phyloP scores from a whole-genome alignment of 257 asterid species.

The Coffea eugenioides region DNA sequence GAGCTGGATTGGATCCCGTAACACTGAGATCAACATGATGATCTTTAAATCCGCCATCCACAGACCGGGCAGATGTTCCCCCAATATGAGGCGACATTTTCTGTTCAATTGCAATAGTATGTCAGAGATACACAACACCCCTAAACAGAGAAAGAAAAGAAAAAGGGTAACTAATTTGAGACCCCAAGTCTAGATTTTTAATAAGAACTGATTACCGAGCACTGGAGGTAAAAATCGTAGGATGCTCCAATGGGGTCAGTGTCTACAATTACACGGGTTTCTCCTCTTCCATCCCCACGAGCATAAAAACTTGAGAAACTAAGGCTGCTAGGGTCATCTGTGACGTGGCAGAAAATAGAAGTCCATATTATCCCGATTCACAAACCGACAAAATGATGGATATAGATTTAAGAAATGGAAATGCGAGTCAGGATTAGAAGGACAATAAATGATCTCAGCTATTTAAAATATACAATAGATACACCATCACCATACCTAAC shows the following conservation, averaged over 20 bases:
- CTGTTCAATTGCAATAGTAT: slow-evolving; percentile 31
- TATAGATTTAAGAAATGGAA: neutral
- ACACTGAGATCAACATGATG: slow-evolving; percentile 37
- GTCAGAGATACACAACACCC: neutral
- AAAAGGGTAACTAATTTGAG: neutral
- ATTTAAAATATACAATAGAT: neutral
- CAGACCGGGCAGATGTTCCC: slow-evolving; percentile 41
- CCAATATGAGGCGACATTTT: slow-evolving; percentile 37
- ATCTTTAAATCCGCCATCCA: slow-evolving; percentile 38
- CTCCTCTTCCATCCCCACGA: slow-evolving; percentile 41
- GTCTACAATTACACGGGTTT: slow-evolving; percentile 36
- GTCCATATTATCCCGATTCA: neutral
- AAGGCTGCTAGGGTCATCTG: slow-evolving; percentile 44
- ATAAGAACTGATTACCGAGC: slow-evolving; percentile 33
- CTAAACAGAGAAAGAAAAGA: neutral
- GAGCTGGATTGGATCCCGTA: slow-evolving; percentile 36
- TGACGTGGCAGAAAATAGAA: slow-evolving; percentile 6
- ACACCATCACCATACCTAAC: neutral
- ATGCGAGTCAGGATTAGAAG: neutral
- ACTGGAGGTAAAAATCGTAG: slow-evolving; percentile 53
- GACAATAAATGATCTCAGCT: neutral
- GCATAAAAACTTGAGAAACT: slow-evolving; percentile 32
- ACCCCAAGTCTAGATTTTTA: slow-evolving; percentile 1
- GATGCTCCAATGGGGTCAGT: slow-evolving; percentile 50
- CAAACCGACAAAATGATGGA: neutral